Base-by-base conservation (phyloP, 1,284 basidiomycete genomes). In the Moniliophthora roreri region DNA sequence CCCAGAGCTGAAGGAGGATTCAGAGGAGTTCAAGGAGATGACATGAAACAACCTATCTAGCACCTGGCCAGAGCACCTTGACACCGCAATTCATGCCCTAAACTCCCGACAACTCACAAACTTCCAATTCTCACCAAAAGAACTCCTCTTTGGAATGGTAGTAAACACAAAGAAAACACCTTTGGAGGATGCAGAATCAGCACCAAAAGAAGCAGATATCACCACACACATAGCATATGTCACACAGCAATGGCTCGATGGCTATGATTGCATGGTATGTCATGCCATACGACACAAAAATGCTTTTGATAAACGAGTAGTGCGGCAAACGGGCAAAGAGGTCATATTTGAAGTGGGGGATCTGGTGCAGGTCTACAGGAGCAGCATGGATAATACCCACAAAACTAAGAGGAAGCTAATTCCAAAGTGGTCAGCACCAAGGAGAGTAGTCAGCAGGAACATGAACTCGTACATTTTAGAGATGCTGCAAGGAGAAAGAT, bases 61-160 rank as follows among this genome's bases (percentile, higher is more conserved):
- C 4, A 58, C 51, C 16, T 73, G 71, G 71, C 66, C 67, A 1
- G 59, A 64, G 2, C 60, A 68, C 38, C 56, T 72, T 0, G 60
- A 70, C 4, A 26, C 51, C 0, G 68, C 67, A 3, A 57, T 71
- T 2, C 38, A 37, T 1, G 52, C 52, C 13, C 59, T 71, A 36
- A 72, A 70, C 23, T 26, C 13, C 0, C 50, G 60, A 8, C 53
- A 63, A 16, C 56, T 64, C 4, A 61, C 62, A 16, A 40, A 61
- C 11, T 50, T 67, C 1, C 55, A 63, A 38, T 62, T 60, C 56
- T 54, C 56, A 1, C 65, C 63, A 8, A 67, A 63, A 28, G 63
- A 64, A 53, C 58, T 68, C 0, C 34, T 64, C 0, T 42, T 67
- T 1, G 66, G 65, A 0, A 23, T 51, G 2, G 55, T 62, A 5